Percentiles rank a stretch among this genome's conserved stretches.
phyloP scores from a whole-genome alignment of 441 rosid species.

The Adansonia gregorii region DNA sequence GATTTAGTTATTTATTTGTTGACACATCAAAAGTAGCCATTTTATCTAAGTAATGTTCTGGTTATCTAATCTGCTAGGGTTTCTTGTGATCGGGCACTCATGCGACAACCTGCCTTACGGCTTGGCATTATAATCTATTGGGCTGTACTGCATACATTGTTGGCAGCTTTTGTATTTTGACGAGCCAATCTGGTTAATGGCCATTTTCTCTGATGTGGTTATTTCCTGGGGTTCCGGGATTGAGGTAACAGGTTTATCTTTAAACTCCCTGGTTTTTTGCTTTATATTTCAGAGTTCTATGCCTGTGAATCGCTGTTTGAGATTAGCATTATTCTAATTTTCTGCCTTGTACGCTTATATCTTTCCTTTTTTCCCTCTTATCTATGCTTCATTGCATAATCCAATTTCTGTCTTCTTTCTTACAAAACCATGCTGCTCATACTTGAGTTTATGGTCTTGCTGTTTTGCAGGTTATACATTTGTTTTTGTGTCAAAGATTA shows the following conservation, averaged over 20 bases:
- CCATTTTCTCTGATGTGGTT: background rate
- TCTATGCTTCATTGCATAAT: background rate
- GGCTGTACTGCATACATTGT: conserved; percentile 85
- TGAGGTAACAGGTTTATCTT: background rate
- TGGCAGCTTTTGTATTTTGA: conserved; percentile 78
- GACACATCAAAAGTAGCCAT: background rate
- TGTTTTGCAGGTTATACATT: conserved; percentile 9
- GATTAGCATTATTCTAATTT: background rate
- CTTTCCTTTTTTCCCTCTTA: background rate
- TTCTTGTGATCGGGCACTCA: conserved; percentile 93
- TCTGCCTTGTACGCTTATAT: background rate
- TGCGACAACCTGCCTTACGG: conserved; percentile 92
- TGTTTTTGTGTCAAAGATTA: background rate
- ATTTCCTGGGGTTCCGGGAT: background rate
- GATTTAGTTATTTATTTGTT: background rate
- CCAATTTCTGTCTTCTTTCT: background rate
- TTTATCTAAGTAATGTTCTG: background rate
- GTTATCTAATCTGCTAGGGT: conserved; percentile 62
- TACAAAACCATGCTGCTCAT: background rate
- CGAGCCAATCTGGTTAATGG: conserved; percentile 32
- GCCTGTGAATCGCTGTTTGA: background rate
- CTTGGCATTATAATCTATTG: conserved; percentile 87
- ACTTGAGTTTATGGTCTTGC: background rate
- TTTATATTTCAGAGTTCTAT: background rate
- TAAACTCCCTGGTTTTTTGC: background rate